Evolutionary conservation across 2,329 filamentous ascomycete genomes (phyloP), one percentile per base, ranked within the genome.

Genomic region (Aspergillus oerlinghausenensis): DNA sequence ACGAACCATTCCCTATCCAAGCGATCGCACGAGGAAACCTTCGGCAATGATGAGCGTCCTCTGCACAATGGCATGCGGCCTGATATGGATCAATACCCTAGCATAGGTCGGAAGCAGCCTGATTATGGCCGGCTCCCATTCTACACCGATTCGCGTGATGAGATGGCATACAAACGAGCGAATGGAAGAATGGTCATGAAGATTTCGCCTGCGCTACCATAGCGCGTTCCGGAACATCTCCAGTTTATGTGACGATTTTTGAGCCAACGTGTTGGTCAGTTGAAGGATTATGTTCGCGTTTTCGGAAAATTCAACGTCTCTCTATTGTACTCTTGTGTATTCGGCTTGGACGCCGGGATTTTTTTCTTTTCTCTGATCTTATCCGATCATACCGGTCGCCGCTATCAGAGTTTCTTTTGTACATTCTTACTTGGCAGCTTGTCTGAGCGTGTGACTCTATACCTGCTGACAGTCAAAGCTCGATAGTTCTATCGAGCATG

Each of bases 41-140:
- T 76, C 55, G 73, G 73, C 51, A 67, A 67, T 57, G 76, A 73
- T 48, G 68, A 72, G 3, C 69, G 73, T 45, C 65, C 75, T 1
- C 70, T 79, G 28, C 67, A 73, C 58, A 77, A 80, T 58, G 76
- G 77, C 52, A 73, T 73, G 70, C 74, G 77, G 28, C 77, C 77
- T 7, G 71, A 73, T 53, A 54, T 62, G 35, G 64, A 73, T 26
- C 38, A 55, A 45, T 60, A 68, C 62, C 55, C 64, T 17, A 57
- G 40, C n/a, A 45, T 55, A 9, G 62, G 63, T 45, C 69, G 67
- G 11, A 64, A 70, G 40, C 63, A 62, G 48, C 65, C 69, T 3
- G 65, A 65, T 9, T 65, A 66, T 29, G 63, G 63, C 25, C 62
- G 65, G 21, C 59, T 59, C 21, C 59, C 64, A 8, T 57, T 65